phyloP scores from a whole-genome alignment of 1,284 basidiomycete genomes.

The Thelephora terrestris region DNA sequence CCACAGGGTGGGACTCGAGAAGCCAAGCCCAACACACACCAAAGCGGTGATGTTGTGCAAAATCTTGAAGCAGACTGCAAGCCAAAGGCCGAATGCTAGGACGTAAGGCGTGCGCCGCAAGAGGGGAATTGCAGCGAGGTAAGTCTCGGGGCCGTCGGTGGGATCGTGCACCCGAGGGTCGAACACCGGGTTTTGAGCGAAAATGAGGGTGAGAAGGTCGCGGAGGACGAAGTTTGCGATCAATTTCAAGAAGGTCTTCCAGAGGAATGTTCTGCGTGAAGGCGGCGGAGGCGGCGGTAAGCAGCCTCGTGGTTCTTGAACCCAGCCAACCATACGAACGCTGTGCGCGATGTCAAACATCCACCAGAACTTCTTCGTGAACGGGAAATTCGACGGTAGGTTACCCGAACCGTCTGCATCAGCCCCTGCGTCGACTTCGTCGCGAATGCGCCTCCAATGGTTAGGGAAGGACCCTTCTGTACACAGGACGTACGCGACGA shows the following conservation, averaged over 20 bases:
- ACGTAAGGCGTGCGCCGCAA: neutral
- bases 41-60: slow-evolving; percentile 15
- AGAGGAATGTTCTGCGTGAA: neutral
- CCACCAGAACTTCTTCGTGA: neutral
- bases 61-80: slow-evolving; percentile 9
- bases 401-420: neutral
- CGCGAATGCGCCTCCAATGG: neutral
- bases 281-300: neutral
- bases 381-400: neutral
- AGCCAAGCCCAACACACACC: slow-evolving; percentile 15
- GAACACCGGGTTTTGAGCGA: neutral
- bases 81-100: neutral
- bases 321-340: neutral
- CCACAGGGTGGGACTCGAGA: slow-evolving; percentile 22
- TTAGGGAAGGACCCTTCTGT: neutral
- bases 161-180: neutral
- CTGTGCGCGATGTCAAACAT: neutral
- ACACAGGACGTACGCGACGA: neutral
- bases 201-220: neutral
- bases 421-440: neutral
- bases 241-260: neutral
- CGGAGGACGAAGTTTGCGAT: neutral
- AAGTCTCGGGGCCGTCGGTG: neutral
- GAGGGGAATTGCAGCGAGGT: neutral
- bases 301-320: neutral